Percentiles rank a stretch among this genome's conserved stretches.
Conservation (phyloP, 495 filamentous ascomycete genomes). For the Parmelia sp. region DNA sequence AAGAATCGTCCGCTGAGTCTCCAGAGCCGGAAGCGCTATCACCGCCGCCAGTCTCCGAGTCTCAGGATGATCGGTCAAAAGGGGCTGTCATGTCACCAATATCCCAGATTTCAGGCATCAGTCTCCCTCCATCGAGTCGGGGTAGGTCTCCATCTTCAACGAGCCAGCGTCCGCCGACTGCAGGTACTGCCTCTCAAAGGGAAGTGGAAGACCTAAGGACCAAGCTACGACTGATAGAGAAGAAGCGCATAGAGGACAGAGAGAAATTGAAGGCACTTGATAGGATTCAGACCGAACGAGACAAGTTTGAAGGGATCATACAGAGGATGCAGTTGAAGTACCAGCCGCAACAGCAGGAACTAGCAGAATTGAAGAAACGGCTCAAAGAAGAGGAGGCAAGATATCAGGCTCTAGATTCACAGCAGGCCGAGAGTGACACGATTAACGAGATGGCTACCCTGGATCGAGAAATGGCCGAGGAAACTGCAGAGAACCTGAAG, state of each 20-base stretch:
- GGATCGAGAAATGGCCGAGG: conserved; percentile 95
- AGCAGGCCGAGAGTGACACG: conserved; percentile 76
- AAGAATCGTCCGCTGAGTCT: conserved; percentile 19
- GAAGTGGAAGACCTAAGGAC: conserved; percentile 75
- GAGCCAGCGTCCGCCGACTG: conserved; percentile 10
- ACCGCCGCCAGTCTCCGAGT: conserved; percentile 11
- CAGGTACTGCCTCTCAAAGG: conserved; percentile 43
- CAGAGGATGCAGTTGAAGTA: conserved; percentile 88
- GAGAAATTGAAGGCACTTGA: conserved; percentile 80
- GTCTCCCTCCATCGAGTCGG: conserved; percentile 14
- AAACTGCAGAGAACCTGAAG: conserved; percentile 73
- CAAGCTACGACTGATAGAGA: conserved; percentile 72
- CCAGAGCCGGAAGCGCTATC: conserved; percentile 17
- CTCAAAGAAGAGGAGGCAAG: conserved; percentile 67
- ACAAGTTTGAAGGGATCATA: conserved; percentile 83
- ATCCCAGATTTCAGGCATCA: conserved; percentile 17
- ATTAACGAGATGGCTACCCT: conserved; percentile 80
- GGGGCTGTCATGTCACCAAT: conserved; percentile 9
- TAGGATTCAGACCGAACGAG: conserved; percentile 66
- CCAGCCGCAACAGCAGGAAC: conserved; percentile 78
- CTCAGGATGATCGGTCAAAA: conserved; percentile 2
- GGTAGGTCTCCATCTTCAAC: conserved; percentile 21
- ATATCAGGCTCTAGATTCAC: conserved; percentile 60
- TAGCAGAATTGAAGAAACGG: conserved; percentile 64
- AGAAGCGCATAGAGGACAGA: conserved; percentile 76